Base-by-base conservation (phyloP, 73 alveolate genomes). In the Uronychia setigera region DNA sequence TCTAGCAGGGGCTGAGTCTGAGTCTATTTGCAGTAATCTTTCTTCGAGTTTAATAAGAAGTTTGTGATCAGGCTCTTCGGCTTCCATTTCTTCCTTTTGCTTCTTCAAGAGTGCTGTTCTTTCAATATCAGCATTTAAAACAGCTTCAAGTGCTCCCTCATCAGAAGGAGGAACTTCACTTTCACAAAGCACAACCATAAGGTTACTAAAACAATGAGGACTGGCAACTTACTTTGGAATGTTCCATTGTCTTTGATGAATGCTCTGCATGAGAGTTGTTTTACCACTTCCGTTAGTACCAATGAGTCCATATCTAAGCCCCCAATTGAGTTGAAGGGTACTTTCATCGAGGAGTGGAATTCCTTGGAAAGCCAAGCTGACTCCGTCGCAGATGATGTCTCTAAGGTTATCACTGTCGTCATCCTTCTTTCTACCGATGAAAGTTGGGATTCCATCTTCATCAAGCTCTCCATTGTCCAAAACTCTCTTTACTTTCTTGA, bases 241-340 rank as follows among this genome's bases (percentile, higher is more conserved):
- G 5, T 58, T 34, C 29, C 58, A 58, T 34, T 26, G 14, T 59
- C 58, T 25, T 34, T 27, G 58, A 80, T 80, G n/a, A 27, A 76
- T 79, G 59, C 81, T 80, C 32, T 86, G 78, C 57, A 90, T 74
- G 35, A 90, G 60, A n/a, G 95, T 90, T 32, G 95, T 78, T 86
- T 90, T 92, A 1, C 96, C 96, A 60, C 88, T 86, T 28, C 96
- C 96, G 35, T 92, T 92, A 58, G 83, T 87, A 1, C 96, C 96
- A 26, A 92, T 84, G 74, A 92, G 86, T 75, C 93, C 96, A 83
- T 92, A 92, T 59, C 93, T 78, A 30, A 80, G 77, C 26, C 96
- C 96, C 82, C 88, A 92, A 25, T 59, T 86, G 29, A 92, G 60
- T 31, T 80, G 82, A 30, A 92, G 57, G 35, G 76, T 33, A 0